Percentiles rank a stretch among this genome's conserved stretches.
phyloP scores from a whole-genome alignment of 2,329 filamentous ascomycete genomes.

The Emericellopsis cladophorae region DNA sequence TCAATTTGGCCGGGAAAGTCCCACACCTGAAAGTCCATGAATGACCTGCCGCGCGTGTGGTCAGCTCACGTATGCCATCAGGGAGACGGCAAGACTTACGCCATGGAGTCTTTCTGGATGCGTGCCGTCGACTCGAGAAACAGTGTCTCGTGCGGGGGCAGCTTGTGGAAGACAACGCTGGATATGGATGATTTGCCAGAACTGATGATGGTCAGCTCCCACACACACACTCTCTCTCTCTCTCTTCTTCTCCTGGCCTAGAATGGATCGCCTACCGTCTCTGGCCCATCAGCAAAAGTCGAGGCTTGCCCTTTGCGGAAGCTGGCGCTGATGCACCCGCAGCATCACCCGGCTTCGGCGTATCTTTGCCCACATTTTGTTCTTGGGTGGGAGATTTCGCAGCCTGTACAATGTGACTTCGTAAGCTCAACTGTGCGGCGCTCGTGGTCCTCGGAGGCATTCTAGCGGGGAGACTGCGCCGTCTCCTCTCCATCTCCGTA shows the following conservation, averaged over 20 bases:
- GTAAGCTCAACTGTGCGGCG: constrained; percentile 50
- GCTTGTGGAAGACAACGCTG: constrained; percentile 97
- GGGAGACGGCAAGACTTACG: constrained; percentile 43
- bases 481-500: constrained; percentile 7
- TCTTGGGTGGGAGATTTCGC: constrained; percentile 9
- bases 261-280: constrained; percentile 51
- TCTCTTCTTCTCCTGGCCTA: not conserved
- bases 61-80: not conserved
- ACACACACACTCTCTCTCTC: too few species aligned
- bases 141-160: constrained; percentile 87
- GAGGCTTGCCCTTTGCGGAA: constrained; percentile 58
- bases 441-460: constrained; percentile 24
- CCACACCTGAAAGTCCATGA: constrained; percentile 99
- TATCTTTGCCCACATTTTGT: constrained; percentile 29
- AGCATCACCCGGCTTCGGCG: constrained; percentile 25
- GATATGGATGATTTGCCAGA: constrained; percentile 98
- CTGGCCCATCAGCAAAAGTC: constrained; percentile 88
- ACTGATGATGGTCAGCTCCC: constrained; percentile 40
- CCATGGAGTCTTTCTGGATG: constrained; percentile 90
- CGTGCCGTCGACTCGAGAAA: constrained; percentile 91
- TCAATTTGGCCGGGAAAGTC: constrained; percentile 94
- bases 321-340: constrained; percentile 6
- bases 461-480: constrained; percentile 15
- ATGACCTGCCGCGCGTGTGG: constrained; percentile 49
- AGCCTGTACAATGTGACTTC: constrained; percentile 28